Base-by-base conservation (phyloP, 352 stramenopile species). In the Globisporangium iwayamae region DNA sequence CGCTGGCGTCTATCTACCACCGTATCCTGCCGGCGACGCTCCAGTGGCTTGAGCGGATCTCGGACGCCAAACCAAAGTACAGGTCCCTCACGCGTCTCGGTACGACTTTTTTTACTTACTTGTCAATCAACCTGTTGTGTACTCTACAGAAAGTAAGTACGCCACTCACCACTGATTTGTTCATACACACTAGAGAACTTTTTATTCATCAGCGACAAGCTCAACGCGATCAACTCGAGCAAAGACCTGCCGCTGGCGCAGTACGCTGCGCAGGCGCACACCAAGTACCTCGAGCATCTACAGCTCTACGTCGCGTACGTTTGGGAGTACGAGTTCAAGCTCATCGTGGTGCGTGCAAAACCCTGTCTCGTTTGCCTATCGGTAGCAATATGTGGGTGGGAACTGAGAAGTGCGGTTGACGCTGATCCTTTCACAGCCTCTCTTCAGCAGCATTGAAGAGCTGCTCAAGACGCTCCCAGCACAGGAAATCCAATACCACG, bases 301-400 rank as follows among this genome's bases (percentile, higher is more conserved):
- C 65, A 78, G 45, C 62, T 63, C 16, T 91, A 91, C 60, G 65
- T 89, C 20, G 67, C 66, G 25, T 91, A 74, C 36, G 82, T 91
- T 25, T 91, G 82, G 82, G 67, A 77, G 22, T 89, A 88, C 62
- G 82, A 87, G 22, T 85, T 89, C 62, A 86, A 89, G 55, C 70
- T 78, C 50, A 64, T 91, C 3, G 78, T 69, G 67, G 77, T 85
- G 70, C 45, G 43, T 30, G 56, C 30, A 22, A 2, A 2, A 2
- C 28, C 18, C 3, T 32, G 2, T 10, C 18, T 32, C 11, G 6
- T 32, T 4, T 52, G 46, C 28, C 45, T 36, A 36, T 36, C 32
- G 32, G 4, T 36, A 36, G n/a, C 22, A 36, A 9, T 36, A 36
- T 36, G 32, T 8, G 46, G 36, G 30, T 34, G 14, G 22, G 8